A percentile compares a stretch with the other conserved stretches of the same genome.
Conservation (phyloP, 345 rosid species). For the Corchorus capsularis region DNA sequence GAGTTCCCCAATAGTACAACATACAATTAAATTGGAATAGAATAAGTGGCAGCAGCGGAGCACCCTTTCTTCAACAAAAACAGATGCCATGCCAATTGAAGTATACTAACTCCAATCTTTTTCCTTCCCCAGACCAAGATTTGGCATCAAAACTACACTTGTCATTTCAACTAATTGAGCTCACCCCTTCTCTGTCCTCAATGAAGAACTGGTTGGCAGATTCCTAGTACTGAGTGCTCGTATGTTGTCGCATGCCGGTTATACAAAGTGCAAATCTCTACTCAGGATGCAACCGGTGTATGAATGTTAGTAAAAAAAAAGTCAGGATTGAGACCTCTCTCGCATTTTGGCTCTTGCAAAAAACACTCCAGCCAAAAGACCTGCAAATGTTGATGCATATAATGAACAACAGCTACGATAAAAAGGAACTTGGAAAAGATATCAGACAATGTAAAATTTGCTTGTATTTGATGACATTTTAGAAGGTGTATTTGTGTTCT, state of each 20-base stretch:
- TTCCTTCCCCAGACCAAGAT: not conserved
- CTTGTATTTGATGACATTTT: not conserved
- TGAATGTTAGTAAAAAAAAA: not conserved
- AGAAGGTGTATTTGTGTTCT: not conserved
- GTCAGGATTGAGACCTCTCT: slow-evolving; percentile 51
- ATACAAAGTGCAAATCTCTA: too few relatives aligned
- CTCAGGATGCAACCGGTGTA: too few relatives aligned
- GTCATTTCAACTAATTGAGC: not conserved
- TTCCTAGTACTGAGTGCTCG: not conserved
- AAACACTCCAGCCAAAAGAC: slow-evolving; percentile 87
- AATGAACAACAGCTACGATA: slow-evolving; percentile 7
- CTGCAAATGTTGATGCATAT: slow-evolving; percentile 36
- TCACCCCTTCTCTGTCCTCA: not conserved
- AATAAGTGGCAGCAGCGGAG: not conserved
- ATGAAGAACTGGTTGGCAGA: not conserved
- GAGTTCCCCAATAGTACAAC: not conserved
- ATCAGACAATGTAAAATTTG: not conserved
- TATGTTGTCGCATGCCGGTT: too few relatives aligned
- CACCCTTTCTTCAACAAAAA: slow-evolving; percentile 5
- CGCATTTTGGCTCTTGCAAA: slow-evolving; percentile 92
- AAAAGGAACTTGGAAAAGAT: not conserved
- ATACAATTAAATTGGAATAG: not conserved
- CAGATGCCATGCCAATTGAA: not conserved
- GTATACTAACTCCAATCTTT: not conserved
- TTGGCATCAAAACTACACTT: not conserved